These are phyloP conservation scores for Acmispon strigosus DNA, from an alignment of 306 rosid genomes.

Conservation along the genomic window DNA sequence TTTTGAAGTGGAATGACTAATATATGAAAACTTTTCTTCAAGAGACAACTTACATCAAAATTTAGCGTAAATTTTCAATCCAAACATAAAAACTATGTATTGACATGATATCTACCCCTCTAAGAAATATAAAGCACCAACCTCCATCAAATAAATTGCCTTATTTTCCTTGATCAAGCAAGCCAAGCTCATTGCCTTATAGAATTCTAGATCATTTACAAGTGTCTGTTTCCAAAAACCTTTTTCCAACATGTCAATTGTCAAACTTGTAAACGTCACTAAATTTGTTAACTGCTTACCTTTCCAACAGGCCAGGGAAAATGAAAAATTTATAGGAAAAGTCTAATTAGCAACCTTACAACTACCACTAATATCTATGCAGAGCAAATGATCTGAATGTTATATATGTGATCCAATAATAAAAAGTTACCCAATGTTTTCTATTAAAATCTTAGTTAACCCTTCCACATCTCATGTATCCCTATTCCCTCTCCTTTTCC, in stretches of 20 bases:
- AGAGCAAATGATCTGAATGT: conserved; percentile 7
- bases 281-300: conserved; percentile 28
- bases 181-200: background rate
- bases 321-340: background rate
- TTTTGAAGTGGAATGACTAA: no score
- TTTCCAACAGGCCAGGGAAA: background rate
- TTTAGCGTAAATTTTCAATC: no score
- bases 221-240: background rate
- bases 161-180: background rate
- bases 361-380: background rate
- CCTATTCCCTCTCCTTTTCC: background rate
- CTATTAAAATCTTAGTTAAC: conserved; percentile 29
- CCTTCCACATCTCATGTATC: conserved; percentile 34
- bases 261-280: conserved; percentile 31
- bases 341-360: background rate
- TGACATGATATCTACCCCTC: background rate
- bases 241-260: conserved; percentile 12
- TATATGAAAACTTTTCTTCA: no score
- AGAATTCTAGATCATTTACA: background rate
- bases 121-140: background rate
- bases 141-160: background rate
- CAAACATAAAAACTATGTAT: no score
- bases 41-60: no score
- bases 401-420: conserved; percentile 19
- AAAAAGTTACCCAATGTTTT: conserved; percentile 20